These are phyloP conservation scores for Emergomyces orientalis DNA, from an alignment of 2,329 filamentous ascomycete genomes.

Conservation along the genomic window DNA sequence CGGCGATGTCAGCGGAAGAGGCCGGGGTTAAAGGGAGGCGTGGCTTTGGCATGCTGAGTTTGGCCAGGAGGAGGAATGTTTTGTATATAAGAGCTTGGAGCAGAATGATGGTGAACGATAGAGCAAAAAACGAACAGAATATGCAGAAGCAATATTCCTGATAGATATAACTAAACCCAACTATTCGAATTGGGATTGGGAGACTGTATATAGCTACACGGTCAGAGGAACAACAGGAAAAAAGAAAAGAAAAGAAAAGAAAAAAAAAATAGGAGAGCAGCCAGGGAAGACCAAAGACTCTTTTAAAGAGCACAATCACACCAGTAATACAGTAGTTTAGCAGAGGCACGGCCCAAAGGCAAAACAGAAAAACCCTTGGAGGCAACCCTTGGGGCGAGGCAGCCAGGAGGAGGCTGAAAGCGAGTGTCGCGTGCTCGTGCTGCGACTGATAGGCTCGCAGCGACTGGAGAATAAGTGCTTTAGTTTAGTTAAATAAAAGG, in stretches of 20 bases:
- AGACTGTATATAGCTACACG: no score
- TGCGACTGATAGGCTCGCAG: constrained; percentile 18
- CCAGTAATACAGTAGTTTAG: no score
- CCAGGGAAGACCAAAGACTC: neutral
- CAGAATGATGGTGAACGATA: no score
- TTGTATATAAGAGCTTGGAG: neutral
- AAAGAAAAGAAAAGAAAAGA: constrained; percentile 2
- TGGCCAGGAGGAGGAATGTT: constrained; percentile 11
- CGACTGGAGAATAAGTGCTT: neutral
- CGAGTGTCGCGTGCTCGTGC: constrained; percentile 18
- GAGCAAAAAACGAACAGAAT: no score
- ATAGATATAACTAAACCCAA: no score
- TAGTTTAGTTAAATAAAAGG: no score
- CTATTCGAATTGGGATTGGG: no score
- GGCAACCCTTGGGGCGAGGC: no score
- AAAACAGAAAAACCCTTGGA: neutral
- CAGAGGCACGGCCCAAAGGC: no score
- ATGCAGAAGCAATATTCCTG: no score
- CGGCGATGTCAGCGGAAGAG: constrained; percentile 69
- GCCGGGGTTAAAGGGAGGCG: constrained; percentile 65
- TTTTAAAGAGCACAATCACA: no score
- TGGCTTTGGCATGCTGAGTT: constrained; percentile 53
- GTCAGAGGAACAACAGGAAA: neutral
- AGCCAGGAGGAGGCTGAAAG: neutral
- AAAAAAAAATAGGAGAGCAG: no score